Conservation (phyloP, 805 yeast species). For the Naumovozyma dairenensis region DNA sequence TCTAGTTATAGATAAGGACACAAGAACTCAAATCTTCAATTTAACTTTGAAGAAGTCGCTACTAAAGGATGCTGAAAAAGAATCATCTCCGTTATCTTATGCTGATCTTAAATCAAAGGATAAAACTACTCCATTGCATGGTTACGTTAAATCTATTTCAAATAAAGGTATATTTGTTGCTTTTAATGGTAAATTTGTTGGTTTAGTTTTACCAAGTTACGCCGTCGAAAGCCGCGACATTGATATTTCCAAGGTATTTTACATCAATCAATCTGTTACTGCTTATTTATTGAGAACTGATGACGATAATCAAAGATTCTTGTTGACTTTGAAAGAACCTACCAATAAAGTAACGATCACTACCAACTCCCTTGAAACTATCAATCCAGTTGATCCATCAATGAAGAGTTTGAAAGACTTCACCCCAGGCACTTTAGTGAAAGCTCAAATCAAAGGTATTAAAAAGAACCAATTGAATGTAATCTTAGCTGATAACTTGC, state of each 20-base stretch:
- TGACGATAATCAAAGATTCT: conserved; percentile 58
- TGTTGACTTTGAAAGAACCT: conserved; percentile 47
- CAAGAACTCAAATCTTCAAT: conserved; percentile 48
- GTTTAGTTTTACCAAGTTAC: conserved; percentile 68
- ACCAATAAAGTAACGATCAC: conserved; percentile 9
- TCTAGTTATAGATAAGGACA: conserved; percentile 58
- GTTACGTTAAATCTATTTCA: conserved; percentile 73
- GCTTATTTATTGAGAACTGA: conserved; percentile 61
- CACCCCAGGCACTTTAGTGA: conserved; percentile 50
- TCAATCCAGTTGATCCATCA: conserved; percentile 53
- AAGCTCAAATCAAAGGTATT: conserved; percentile 50
- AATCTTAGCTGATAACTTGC: conserved; percentile 62
- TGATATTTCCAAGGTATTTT: conserved; percentile 46
- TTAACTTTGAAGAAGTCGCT: conserved; percentile 58
- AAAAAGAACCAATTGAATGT: conserved; percentile 70
- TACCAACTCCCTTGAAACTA: conserved; percentile 18
- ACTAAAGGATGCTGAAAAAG: conserved; percentile 49
- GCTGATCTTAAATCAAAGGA: conserved; percentile 41
- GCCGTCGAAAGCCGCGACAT: conserved; percentile 46
- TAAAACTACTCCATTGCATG: conserved; percentile 44
- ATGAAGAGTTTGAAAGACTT: conserved; percentile 42
- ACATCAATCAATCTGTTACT: conserved; percentile 59
- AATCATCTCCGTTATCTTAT: conserved; percentile 47
- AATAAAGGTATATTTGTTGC: conserved; percentile 72
- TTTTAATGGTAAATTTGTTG: conserved; percentile 72